Percentiles rank a stretch among this genome's conserved stretches.
These are phyloP conservation scores for Suillus subluteus DNA, from an alignment of 768 basidiomycete species.

Conservation along the genomic window DNA sequence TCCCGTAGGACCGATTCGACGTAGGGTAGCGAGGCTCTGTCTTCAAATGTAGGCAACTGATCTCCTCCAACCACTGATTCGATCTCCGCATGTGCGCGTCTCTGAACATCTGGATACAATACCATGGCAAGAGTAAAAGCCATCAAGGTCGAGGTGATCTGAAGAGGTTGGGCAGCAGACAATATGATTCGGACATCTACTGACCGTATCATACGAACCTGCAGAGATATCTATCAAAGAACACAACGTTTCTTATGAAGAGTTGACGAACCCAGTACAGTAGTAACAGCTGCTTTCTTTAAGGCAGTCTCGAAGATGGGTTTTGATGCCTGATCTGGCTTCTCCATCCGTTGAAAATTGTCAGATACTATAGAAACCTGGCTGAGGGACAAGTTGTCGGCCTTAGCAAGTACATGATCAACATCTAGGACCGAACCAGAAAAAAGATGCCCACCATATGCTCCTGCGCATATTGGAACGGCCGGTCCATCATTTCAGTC, in stretches of 20 bases:
- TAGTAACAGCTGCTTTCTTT: slow-evolving; percentile 15
- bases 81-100: background rate
- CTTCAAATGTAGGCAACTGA: background rate
- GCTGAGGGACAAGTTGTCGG: background rate
- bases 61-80: background rate
- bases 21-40: background rate
- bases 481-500: slow-evolving; percentile 3
- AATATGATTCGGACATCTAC: background rate
- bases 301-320: slow-evolving; percentile 12
- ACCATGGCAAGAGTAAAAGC: background rate
- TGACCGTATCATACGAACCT: slow-evolving; percentile 26
- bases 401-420: background rate
- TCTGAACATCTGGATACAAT: background rate
- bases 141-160: background rate
- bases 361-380: slow-evolving; percentile 17
- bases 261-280: slow-evolving; percentile 18
- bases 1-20: background rate
- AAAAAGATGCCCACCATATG: slow-evolving; percentile 12
- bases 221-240: background rate
- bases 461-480: slow-evolving; percentile 13
- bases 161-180: slow-evolving; percentile 2
- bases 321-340: slow-evolving; percentile 7
- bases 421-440: background rate
- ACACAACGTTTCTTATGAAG: background rate
- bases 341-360: slow-evolving; percentile 19